A percentile compares a stretch with the other conserved stretches of the same genome.
These are phyloP conservation scores for Xylaria multiplex DNA, from an alignment of 2,329 filamentous ascomycete genomes.

Conservation along the genomic window DNA sequence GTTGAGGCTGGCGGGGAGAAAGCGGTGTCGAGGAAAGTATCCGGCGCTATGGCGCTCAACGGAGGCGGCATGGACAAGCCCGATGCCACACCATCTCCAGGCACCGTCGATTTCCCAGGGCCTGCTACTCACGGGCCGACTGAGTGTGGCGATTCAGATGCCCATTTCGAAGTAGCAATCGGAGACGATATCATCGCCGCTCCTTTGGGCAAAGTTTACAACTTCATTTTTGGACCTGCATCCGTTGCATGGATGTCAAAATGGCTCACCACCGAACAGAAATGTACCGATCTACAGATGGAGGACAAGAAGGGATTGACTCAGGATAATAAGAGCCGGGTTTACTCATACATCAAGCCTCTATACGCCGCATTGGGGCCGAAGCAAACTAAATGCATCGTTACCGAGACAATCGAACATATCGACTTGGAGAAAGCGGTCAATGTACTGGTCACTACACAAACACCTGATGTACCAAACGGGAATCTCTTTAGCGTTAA, in stretches of 20 bases:
- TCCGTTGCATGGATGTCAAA: constrained; percentile 86
- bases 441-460: constrained; percentile 82
- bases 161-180: constrained; percentile 85
- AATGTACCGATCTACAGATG: constrained; percentile 86
- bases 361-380: constrained; percentile 85
- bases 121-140: constrained; percentile 84
- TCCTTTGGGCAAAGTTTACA: constrained; percentile 91
- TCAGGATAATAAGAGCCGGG: constrained; percentile 77
- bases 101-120: constrained; percentile 78
- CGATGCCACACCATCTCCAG: constrained; percentile 57
- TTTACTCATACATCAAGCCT: constrained; percentile 91
- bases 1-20: constrained; percentile 70
- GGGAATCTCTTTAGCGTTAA: constrained; percentile 92
- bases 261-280: constrained; percentile 87
- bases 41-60: constrained; percentile 62
- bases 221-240: constrained; percentile 82
- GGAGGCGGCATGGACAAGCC: constrained; percentile 60
- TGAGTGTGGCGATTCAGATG: constrained; percentile 80
- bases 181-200: constrained; percentile 88
- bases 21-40: constrained; percentile 75
- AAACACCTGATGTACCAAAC: constrained; percentile 93
- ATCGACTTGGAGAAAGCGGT: constrained; percentile 89
- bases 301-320: constrained; percentile 84
- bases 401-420: constrained; percentile 82
- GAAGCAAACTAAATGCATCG: constrained; percentile 93